A percentile compares a stretch with the other conserved stretches of the same genome.
Evolutionary conservation across 441 rosid species (phyloP).

Genomic region (Isatis lusitanica): DNA sequence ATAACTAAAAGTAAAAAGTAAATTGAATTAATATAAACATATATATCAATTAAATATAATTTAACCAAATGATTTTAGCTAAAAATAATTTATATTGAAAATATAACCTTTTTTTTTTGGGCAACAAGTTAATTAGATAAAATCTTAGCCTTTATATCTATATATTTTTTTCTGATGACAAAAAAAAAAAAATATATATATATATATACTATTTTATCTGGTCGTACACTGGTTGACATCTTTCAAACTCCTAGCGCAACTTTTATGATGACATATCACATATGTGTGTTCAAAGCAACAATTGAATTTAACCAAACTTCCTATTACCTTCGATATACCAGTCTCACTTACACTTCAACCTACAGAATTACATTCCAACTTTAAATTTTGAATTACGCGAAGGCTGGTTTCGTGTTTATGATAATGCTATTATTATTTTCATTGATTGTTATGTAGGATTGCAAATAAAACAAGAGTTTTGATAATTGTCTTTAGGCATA

Average conservation of each 20-base stretch:
- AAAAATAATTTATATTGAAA: background rate
- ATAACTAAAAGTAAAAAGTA: background rate
- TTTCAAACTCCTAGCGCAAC: constrained; percentile 33
- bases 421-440: background rate
- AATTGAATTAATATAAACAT: background rate
- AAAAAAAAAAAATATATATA: no score
- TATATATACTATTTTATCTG: no score
- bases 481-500: background rate
- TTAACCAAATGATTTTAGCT: background rate
- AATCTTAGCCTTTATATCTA: no score
- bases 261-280: constrained; percentile 27
- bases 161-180: no score
- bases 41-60: no score
- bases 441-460: background rate
- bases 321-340: background rate
- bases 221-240: background rate
- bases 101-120: background rate
- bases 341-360: background rate
- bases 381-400: background rate
- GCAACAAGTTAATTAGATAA: no score
- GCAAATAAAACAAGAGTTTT: background rate
- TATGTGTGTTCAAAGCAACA: constrained; percentile 30
- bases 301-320: constrained; percentile 20
- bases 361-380: background rate
- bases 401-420: background rate